Evolutionary conservation across 1,139 yeast genomes (phyloP).

Genomic region (Candida smagusa): DNA sequence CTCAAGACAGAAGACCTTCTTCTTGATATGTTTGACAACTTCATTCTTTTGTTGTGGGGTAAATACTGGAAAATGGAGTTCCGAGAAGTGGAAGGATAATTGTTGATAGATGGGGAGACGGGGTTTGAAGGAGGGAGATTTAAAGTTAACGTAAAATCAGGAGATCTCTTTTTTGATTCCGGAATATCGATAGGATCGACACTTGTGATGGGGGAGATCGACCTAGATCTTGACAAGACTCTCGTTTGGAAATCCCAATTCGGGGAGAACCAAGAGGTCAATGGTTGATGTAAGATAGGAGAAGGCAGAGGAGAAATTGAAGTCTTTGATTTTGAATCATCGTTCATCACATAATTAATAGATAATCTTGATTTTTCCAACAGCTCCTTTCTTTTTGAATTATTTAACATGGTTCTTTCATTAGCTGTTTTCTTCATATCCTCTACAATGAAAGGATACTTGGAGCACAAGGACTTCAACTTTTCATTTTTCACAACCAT

Average conservation of each 20-base stretch:
- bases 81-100: constrained; percentile 8
- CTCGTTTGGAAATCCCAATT: constrained; percentile 13
- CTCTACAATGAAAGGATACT: constrained; percentile 56
- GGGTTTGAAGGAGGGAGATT: constrained; percentile 38
- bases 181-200: constrained; percentile 8
- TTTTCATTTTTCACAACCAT: constrained; percentile 55
- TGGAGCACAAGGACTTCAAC: constrained; percentile 48
- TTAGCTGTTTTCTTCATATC: constrained; percentile 62
- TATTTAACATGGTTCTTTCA: constrained; percentile 33
- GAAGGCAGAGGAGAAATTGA: background rate
- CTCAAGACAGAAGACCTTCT: constrained; percentile 57
- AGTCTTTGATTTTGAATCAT: constrained; percentile 1
- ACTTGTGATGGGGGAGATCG: constrained; percentile 23
- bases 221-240: constrained; percentile 8
- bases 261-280: constrained; percentile 11
- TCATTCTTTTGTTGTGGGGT: constrained; percentile 50
- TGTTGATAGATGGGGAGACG: constrained; percentile 27
- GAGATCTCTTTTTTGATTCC: constrained; percentile 8
- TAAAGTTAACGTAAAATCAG: constrained; percentile 10
- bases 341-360: constrained; percentile 20
- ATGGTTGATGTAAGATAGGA: constrained; percentile 10
- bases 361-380: constrained; percentile 14
- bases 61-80: constrained; percentile 42
- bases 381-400: constrained; percentile 10
- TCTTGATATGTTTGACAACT: constrained; percentile 35